Base-by-base conservation (phyloP, 164 flowering plant genomes). In the Annona cherimola region DNA sequence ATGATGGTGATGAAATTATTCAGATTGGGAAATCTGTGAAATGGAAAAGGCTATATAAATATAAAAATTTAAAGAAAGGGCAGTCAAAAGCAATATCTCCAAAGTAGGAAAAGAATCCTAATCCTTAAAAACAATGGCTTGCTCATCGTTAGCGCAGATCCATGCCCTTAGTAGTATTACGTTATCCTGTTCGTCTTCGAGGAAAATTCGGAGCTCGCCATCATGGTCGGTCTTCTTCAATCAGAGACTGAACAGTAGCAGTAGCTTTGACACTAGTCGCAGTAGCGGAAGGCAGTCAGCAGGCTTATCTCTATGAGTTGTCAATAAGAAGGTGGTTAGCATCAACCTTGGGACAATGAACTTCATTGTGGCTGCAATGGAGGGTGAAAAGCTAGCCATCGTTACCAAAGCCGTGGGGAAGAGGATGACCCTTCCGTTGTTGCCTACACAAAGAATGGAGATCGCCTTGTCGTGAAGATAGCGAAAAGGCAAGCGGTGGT, bases 401-500 rank as follows among this genome's bases (percentile, higher is more conserved):
- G 86, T 92, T 1, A 84, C 88, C 1, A 87, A 87, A 62, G 84
- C 88, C 2, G 91, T 86, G 69, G 91, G 91, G 1, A 89, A 87
- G 75, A 72, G 98, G 20, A 94, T 97, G 63, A 94, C 42, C 98
- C 98, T 19, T 92, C 98, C 0, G 98, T 94, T 45, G 98, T 94
- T 26, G 98, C 98, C 4, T 94, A 94, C 74, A 92, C 98, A 0
- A 94, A 92, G 82, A 83, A 71, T 55, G 98, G 98, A 0, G 98
- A 92, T 50, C 73, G 92, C 72, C 78, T 94, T 9, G 98, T 92
- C 2, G 97, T 97, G 0, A 97, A 94, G 86, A 92, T 94, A 77
- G 98, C 97, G 20, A 94, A 94, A 86, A 78, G 97, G 71, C 97
- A 92, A 74, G 95, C 97, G 1, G 97, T 92, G 8, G 97, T 92